These are phyloP conservation scores for Cordyceps militaris DNA, from an alignment of 2,329 filamentous ascomycete species.

Conservation along the genomic window DNA sequence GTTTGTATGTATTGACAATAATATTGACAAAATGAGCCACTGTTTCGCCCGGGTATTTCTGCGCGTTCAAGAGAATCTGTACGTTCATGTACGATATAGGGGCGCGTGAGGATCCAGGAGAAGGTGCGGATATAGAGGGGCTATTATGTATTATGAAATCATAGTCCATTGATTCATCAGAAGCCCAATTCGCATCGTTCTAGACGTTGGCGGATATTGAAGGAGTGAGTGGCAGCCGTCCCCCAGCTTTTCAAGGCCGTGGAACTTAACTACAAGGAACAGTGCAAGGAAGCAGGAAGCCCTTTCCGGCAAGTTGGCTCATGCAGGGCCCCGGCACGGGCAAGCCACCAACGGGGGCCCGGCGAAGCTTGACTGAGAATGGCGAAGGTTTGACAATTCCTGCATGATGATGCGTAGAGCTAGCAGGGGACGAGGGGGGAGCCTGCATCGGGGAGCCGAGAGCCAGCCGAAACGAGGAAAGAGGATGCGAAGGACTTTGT, in stretches of 20 bases:
- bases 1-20: background rate
- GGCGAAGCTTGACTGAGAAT: constrained; percentile 5
- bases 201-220: background rate
- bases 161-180: background rate
- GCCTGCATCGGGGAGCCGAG: too few species aligned
- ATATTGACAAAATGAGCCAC: too few species aligned
- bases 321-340: too few species aligned
- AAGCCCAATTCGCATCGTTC: background rate
- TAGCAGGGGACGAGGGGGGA: background rate
- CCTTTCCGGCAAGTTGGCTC: too few species aligned
- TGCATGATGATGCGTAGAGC: constrained; percentile 7
- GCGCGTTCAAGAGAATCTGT: too few species aligned
- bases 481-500: too few species aligned
- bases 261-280: too few species aligned
- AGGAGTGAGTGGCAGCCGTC: background rate
- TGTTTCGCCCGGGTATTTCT: background rate
- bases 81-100: too few species aligned
- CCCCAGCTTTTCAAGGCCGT: background rate
- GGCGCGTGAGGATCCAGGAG: background rate
- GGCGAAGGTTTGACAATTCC: background rate
- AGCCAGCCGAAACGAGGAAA: too few species aligned
- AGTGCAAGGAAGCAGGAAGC: too few species aligned
- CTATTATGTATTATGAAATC: background rate
- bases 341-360: background rate
- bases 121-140: too few species aligned